phyloP scores from a whole-genome alignment of 345 rosid species.

The Hypericum androsaemum region DNA sequence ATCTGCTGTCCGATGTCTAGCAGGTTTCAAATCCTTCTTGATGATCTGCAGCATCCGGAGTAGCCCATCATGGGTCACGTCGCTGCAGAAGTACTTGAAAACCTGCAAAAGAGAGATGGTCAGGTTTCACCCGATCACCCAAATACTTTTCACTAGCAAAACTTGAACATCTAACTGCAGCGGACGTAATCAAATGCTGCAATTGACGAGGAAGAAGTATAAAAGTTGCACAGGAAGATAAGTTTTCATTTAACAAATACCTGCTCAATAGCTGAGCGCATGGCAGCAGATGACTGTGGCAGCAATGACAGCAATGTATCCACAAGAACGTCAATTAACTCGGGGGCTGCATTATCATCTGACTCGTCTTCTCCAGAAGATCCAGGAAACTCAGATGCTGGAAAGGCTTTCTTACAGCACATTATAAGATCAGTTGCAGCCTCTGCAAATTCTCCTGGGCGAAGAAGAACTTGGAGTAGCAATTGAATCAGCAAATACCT shows the following conservation, averaged over 20 bases:
- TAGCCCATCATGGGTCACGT: constrained; percentile 69
- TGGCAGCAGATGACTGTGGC: constrained; percentile 84
- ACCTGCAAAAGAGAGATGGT: constrained; percentile 33
- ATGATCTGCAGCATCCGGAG: constrained; percentile 77
- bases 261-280: constrained; percentile 86
- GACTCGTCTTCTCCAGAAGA: constrained; percentile 55
- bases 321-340: constrained; percentile 80
- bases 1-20: constrained; percentile 56
- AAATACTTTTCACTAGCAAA: no score
- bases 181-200: no score
- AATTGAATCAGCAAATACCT: constrained; percentile 75
- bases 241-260: constrained; percentile 23
- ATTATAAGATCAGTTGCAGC: constrained; percentile 72
- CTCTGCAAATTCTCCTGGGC: constrained; percentile 72
- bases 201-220: background rate
- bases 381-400: constrained; percentile 40
- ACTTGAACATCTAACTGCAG: no score
- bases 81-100: constrained; percentile 68
- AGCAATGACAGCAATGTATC: constrained; percentile 81
- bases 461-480: constrained; percentile 79
- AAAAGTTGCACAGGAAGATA: background rate
- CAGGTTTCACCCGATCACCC: no score
- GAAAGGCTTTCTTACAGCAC: constrained; percentile 75
- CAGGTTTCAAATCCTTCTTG: constrained; percentile 82
- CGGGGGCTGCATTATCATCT: constrained; percentile 44